A percentile compares a stretch with the other conserved stretches of the same genome.
Evolutionary conservation across 2,329 filamentous ascomycete species (phyloP).

Genomic region (Cladosporium oxysporum): DNA sequence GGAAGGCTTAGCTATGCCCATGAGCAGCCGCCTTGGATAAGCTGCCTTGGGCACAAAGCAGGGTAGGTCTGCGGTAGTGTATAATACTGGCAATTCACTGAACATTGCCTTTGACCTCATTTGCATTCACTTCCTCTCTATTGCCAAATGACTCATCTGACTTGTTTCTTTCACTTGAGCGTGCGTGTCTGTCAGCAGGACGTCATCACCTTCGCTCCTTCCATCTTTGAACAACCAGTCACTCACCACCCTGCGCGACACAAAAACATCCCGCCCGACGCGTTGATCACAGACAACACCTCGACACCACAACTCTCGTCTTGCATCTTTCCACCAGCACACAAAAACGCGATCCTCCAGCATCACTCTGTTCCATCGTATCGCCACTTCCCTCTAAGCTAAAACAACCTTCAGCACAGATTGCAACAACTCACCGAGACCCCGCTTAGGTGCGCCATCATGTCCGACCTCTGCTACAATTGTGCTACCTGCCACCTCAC

Average conservation of each 20-base stretch:
- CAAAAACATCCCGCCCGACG: conserved; percentile 3
- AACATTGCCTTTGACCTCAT: background rate
- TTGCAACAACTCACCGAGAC: background rate
- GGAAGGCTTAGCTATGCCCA: background rate
- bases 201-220: conserved; percentile 11
- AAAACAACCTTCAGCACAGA: background rate
- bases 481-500: conserved; percentile 31
- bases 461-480: conserved; percentile 33
- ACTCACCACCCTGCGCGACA: conserved; percentile 1
- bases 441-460: conserved; percentile 10
- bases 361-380: background rate
- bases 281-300: background rate
- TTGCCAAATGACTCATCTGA: background rate
- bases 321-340: background rate
- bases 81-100: conserved; percentile 1
- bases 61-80: background rate
- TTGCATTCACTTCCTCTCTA: background rate
- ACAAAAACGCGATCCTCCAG: background rate
- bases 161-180: background rate
- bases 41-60: background rate
- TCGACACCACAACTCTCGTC: background rate
- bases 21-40: background rate
- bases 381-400: background rate
- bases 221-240: background rate
- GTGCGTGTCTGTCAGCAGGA: background rate